phyloP scores from a whole-genome alignment of 805 yeast species.

The Zygoascus flipseniorum region DNA sequence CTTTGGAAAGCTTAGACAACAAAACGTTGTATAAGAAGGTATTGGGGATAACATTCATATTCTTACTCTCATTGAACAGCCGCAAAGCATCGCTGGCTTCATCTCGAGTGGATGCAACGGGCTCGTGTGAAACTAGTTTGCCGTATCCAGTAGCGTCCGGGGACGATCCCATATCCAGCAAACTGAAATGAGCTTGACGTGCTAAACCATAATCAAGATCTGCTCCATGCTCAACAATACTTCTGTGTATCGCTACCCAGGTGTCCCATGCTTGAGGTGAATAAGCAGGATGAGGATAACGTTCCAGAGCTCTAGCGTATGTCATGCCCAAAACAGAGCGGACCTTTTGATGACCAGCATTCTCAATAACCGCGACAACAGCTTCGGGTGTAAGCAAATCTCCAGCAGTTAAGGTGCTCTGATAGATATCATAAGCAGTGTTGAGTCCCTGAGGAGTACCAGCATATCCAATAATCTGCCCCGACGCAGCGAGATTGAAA shows the following conservation, averaged over 20 bases:
- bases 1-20: slow-evolving; percentile 30
- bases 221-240: slow-evolving; percentile 21
- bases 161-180: slow-evolving; percentile 21
- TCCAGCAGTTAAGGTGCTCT: slow-evolving; percentile 9
- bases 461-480: slow-evolving; percentile 13
- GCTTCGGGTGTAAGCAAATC: slow-evolving; percentile 15
- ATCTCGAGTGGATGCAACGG: slow-evolving; percentile 20
- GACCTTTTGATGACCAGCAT: slow-evolving; percentile 6
- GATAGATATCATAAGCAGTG: slow-evolving; percentile 11
- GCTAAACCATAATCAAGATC: slow-evolving; percentile 20
- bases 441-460: slow-evolving; percentile 10
- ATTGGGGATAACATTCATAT: slow-evolving; percentile 22
- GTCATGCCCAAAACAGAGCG: slow-evolving; percentile 2
- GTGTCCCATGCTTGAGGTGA: slow-evolving; percentile 15
- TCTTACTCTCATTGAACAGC: slow-evolving; percentile 26
- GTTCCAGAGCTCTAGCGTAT: slow-evolving; percentile 11
- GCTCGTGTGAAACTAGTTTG: slow-evolving; percentile 22
- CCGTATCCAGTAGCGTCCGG: slow-evolving; percentile 32
- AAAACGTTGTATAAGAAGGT: slow-evolving; percentile 30
- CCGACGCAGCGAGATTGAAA: slow-evolving; percentile 9
- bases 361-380: slow-evolving; percentile 14
- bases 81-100: slow-evolving; percentile 27
- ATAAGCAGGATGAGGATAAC: slow-evolving; percentile 15
- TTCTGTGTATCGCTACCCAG: slow-evolving; percentile 25
- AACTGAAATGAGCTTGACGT: slow-evolving; percentile 18